Base-by-base conservation (phyloP, 2,329 filamentous ascomycete genomes). In the Verruconis gallopava region DNA sequence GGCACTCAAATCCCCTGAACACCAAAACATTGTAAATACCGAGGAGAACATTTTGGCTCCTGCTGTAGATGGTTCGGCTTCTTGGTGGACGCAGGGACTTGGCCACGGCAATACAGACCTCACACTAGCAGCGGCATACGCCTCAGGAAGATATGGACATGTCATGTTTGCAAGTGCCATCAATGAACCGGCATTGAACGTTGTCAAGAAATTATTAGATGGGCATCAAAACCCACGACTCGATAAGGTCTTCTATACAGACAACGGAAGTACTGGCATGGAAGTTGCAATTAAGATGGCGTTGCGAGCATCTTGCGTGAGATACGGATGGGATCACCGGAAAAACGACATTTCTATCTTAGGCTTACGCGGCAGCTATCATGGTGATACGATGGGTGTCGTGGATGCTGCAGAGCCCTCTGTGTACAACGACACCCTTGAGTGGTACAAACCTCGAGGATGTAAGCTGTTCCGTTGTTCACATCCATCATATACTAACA, bases 61-160 rank as follows among this genome's bases (percentile, higher is more conserved):
- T 1, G 79, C 81, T 0, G 86, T 91, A 43, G 85, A 93, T 50
- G 85, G 80, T 2, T 91, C 84, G 1, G 84, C 84, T 1, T 89
- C 83, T 0, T 93, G 85, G 85, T 93, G 85, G 85, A 93, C 85
- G 0, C 85, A 93, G 59, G 85, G 85, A 2, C 69, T 93, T 0
- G 85, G 85, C 1, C 85, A 93, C 49, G 81, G 78, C 4, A 86
- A 84, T 50, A 73, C 83, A 0, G 63, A 69, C 0, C 66, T 93
- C 1, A 73, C 82, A 0, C 70, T 91, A 2, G 77, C 81, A 0
- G 83, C 84, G 2, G 81, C 85, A 0, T 79, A 91, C 53, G 84
- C 85, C 0, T 82, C 85, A 1, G 84, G 85, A 5, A 72, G 84
- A 20, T 93, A 91, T 53, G 85, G 85, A 0, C 85, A 93, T 58